These are phyloP conservation scores for Umbelopsis sp. DNA, from an alignment of 192 early-diverging fungal species.

Conservation along the genomic window DNA sequence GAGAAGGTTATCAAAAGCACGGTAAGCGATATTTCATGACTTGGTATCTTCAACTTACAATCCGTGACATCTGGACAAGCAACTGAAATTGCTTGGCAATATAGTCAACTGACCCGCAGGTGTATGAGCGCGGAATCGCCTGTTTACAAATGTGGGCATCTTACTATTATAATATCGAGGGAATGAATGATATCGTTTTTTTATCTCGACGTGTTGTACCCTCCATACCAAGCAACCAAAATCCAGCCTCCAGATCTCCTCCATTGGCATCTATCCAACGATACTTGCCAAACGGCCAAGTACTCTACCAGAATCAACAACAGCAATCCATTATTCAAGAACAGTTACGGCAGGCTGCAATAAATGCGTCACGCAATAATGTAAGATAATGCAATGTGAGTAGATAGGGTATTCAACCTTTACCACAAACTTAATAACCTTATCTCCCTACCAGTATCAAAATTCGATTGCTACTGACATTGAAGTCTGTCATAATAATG, in stretches of 20 bases:
- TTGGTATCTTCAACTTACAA: background rate
- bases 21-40: background rate
- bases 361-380: background rate
- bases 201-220: background rate
- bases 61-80: too few species aligned
- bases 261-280: background rate
- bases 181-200: background rate
- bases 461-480: slow-evolving; percentile 29
- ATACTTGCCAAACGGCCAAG: background rate
- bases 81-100: background rate
- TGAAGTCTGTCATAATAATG: slow-evolving; percentile 43
- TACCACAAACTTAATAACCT: background rate
- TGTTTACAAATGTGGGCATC: slow-evolving; percentile 9
- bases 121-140: background rate
- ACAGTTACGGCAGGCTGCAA: background rate
- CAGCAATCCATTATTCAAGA: slow-evolving; percentile 2
- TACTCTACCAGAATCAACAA: background rate
- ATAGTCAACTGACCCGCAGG: slow-evolving; percentile 8
- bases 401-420: too few species aligned
- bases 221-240: background rate
- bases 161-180: slow-evolving; percentile 3
- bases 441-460: background rate
- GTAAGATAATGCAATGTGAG: background rate
- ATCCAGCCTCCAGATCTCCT: background rate
- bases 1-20: background rate